Percentiles rank a stretch among this genome's conserved stretches.
Evolutionary conservation across 2,329 filamentous ascomycete species (phyloP).

Genomic region (Cordyceps tenuipes): DNA sequence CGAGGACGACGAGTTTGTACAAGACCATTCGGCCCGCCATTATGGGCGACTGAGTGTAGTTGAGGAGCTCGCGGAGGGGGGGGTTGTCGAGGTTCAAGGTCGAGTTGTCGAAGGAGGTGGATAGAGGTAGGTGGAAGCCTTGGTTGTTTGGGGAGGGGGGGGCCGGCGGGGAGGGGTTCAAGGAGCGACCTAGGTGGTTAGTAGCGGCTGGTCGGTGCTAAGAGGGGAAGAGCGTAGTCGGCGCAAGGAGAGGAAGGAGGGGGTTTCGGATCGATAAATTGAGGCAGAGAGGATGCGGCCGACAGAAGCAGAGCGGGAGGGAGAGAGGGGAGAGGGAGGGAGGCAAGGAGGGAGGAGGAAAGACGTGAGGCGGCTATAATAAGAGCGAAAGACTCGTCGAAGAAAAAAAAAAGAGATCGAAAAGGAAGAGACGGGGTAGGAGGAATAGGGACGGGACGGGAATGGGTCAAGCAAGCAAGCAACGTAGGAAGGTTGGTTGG

Average conservation of each 20-base stretch:
- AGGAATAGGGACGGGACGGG: background rate
- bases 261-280: background rate
- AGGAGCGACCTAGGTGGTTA: background rate
- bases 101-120: background rate
- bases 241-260: background rate
- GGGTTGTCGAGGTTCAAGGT: background rate
- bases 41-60: constrained; percentile 21
- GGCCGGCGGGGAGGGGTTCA: constrained; percentile 1
- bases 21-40: constrained; percentile 94
- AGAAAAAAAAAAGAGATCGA: background rate
- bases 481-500: background rate
- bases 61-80: background rate
- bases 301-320: background rate
- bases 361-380: background rate
- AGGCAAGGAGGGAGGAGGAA: background rate
- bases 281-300: background rate
- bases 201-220: background rate
- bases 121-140: background rate
- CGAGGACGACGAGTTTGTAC: constrained; percentile 92
- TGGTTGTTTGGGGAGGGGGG: background rate
- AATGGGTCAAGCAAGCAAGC: background rate
- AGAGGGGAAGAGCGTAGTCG: background rate
- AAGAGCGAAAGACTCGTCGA: constrained; percentile 1
- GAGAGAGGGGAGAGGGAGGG: too few species aligned
- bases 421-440: background rate